These are phyloP conservation scores for Malus hybrid DNA, from an alignment of 331 rosid species.

Conservation along the genomic window DNA sequence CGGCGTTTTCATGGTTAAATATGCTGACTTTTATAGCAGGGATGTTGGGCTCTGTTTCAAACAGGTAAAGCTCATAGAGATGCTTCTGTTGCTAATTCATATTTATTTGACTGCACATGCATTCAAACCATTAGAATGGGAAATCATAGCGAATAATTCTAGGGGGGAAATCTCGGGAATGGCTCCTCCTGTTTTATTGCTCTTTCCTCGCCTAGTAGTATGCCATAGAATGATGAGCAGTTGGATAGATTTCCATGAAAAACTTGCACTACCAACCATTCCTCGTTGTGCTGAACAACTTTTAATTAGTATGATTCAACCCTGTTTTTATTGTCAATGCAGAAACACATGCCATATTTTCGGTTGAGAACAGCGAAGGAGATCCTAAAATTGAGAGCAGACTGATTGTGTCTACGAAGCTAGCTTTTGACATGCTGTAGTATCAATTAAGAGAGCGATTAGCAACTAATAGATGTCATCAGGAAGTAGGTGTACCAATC, in stretches of 20 bases:
- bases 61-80: conserved; percentile 45
- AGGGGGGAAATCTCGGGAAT: neutral
- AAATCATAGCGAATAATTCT: neutral
- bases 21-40: conserved; percentile 86
- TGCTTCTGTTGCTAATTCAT: neutral
- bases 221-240: neutral
- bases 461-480: neutral
- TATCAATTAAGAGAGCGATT: neutral
- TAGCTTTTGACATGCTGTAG: neutral
- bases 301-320: neutral
- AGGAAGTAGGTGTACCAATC: conserved; percentile 4
- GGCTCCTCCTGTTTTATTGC: neutral
- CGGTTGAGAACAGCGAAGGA: conserved; percentile 79
- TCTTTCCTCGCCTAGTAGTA: neutral
- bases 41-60: conserved; percentile 69
- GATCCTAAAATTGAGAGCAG: conserved; percentile 66
- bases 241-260: neutral
- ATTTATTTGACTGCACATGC: neutral
- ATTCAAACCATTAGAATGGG: neutral
- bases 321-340: conserved; percentile 18
- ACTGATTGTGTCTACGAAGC: conserved; percentile 28
- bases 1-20: conserved; percentile 87
- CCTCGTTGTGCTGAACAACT: neutral
- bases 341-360: conserved; percentile 87
- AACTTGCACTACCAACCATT: neutral